These are phyloP conservation scores for Paramecium tetraurelia DNA, from an alignment of 73 alveolate genomes.

Conservation along the genomic window DNA sequence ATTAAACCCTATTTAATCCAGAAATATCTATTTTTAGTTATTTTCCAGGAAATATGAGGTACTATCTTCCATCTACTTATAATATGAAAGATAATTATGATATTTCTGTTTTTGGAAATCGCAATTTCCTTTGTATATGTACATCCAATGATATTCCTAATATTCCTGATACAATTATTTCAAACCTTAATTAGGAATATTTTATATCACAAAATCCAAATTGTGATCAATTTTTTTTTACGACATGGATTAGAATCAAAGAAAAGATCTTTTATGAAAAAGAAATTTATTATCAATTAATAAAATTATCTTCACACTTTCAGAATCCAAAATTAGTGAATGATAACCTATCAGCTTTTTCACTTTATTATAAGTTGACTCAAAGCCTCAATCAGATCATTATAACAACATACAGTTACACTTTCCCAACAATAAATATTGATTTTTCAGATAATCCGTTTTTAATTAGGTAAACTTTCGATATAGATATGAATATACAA, in stretches of 20 bases:
- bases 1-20: not conserved
- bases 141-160: too few relatives aligned
- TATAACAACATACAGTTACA: not conserved
- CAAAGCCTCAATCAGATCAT: not conserved
- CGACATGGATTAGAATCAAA: not conserved
- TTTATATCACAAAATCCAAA: not conserved
- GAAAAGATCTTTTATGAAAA: not conserved
- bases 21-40: not conserved
- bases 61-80: not conserved
- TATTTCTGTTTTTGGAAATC: too few relatives aligned
- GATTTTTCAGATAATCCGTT: not conserved
- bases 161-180: not conserved
- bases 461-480: not conserved
- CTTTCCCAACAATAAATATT: not conserved
- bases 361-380: not conserved
- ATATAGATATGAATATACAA: not conserved
- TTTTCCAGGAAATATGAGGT: not conserved
- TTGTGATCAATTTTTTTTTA: not conserved
- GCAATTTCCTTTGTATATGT: not conserved
- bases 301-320: not conserved
- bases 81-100: too few relatives aligned
- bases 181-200: not conserved
- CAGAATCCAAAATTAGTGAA: not conserved
- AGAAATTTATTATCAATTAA: not conserved
- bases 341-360: not conserved